A percentile compares a stretch with the other conserved stretches of the same genome.
These are phyloP conservation scores for Phytopythium montanum DNA, from an alignment of 352 stramenopile species.

Conservation along the genomic window DNA sequence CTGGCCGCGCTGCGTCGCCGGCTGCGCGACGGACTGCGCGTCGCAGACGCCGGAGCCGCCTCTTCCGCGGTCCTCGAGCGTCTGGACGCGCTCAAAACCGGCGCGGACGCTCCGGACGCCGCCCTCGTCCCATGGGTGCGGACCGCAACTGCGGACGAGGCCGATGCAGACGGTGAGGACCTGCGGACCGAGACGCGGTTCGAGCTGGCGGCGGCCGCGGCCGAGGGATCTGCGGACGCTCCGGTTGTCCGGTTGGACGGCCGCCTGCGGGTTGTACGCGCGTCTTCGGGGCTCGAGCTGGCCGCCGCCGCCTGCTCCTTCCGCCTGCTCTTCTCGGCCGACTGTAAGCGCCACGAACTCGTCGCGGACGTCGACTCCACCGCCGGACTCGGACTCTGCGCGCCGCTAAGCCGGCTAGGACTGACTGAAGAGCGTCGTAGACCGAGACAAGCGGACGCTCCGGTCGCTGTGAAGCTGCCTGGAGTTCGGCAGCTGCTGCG, in stretches of 20 bases:
- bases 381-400: neutral
- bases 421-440: no score
- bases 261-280: neutral
- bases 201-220: neutral
- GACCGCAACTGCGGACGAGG: neutral
- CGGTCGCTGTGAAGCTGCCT: neutral
- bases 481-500: slow-evolving; percentile 4
- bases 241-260: neutral
- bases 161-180: no score
- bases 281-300: neutral
- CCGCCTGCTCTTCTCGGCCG: slow-evolving; percentile 4
- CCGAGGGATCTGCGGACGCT: neutral
- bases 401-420: neutral
- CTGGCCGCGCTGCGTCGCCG: slow-evolving; percentile 31
- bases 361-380: neutral
- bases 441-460: neutral
- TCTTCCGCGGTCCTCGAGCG: neutral
- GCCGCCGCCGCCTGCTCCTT: neutral
- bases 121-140: neutral
- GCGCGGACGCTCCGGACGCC: neutral
- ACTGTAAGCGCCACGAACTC: slow-evolving; percentile 1
- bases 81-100: neutral
- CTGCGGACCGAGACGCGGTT: neutral
- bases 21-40: slow-evolving; percentile 8
- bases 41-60: neutral